Percentiles rank a stretch among this genome's conserved stretches.
Conservation (phyloP, 2,329 filamentous ascomycete genomes). For the Penicillium sp. region DNA sequence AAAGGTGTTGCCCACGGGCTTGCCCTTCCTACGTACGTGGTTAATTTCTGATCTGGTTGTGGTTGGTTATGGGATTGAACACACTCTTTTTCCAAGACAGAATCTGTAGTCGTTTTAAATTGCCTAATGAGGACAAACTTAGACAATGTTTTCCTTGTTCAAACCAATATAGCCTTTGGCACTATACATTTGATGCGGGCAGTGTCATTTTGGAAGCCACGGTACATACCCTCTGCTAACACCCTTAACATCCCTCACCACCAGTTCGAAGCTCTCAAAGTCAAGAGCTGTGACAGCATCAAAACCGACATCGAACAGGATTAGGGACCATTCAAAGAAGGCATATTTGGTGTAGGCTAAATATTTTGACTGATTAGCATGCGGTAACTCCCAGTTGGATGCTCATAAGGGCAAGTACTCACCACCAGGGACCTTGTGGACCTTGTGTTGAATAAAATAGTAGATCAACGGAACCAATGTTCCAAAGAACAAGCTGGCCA, state of each 20-base stretch:
- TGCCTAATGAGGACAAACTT: conserved; percentile 47
- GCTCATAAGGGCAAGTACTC: conserved; percentile 34
- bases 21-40: conserved; percentile 64
- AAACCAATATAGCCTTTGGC: conserved; percentile 43
- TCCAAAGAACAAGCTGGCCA: conserved; percentile 83
- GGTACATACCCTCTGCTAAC: conserved; percentile 97
- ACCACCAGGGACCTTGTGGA: conserved; percentile 92
- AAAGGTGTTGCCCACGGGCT: conserved; percentile 69
- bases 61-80: conserved; percentile 40
- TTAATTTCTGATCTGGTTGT: conserved; percentile 22
- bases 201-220: conserved; percentile 83
- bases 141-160: conserved; percentile 35
- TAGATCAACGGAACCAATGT: conserved; percentile 88
- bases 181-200: conserved; percentile 51
- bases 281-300: conserved; percentile 92
- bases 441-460: conserved; percentile 98
- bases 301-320: conserved; percentile 93
- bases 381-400: not conserved
- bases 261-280: conserved; percentile 83
- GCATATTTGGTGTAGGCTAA: conserved; percentile 94
- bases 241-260: conserved; percentile 85
- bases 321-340: conserved; percentile 96
- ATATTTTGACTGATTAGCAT: conserved; percentile 1
- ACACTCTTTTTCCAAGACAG: conserved; percentile 71
- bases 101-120: conserved; percentile 48